Evolutionary conservation across 176 grass and related monocot genomes (phyloP), one percentile per base, ranked within the genome.

Genomic region (Oryza brachyantha): DNA sequence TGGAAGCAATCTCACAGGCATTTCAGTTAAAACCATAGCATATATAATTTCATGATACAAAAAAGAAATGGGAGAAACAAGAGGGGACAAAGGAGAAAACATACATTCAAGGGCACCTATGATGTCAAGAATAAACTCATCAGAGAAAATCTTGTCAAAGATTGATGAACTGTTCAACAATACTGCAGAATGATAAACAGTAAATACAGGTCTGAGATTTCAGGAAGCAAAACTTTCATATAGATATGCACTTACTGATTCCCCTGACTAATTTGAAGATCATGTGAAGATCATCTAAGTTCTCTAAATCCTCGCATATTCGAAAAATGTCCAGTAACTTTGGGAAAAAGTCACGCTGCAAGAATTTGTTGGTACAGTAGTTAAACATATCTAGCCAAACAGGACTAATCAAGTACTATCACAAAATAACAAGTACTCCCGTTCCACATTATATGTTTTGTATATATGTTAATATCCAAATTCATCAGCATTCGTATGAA

Each of bases 81-180:
- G 68, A 61, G 80, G 41, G 10, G 71, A 54, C 54, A 78, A 84
- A 66, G 21, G 41, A 69, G 84, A 77, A 27, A 68, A 31, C 90
- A 10, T 99, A 99, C 96, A 96, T 89, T 99, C 92, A 84, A 99
- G 92, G 78, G 90, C 79, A 40, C 96, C 96, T 79, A 99, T 99
- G 80, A 99, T 91, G 85, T 91, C 92, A 70, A 96, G 87, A 81
- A 99, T 96, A 87, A 86, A 93, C 72, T 99, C 92, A 83, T 95
- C 88, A 1, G 86, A 90, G 82, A 99, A 96, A 67, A 99, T 93
- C 84, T 86, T 88, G 63, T 99, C 96, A 70, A 99, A 93, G 76
- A 99, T 93, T 27, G 86, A 75, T 43, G 90, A 72, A 72, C 70
- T 93, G 81, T 99, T 99, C 74, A 99, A 66, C 84, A 96, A 78